phyloP scores from a whole-genome alignment of 345 rosid genomes.

The Mangifera indica region DNA sequence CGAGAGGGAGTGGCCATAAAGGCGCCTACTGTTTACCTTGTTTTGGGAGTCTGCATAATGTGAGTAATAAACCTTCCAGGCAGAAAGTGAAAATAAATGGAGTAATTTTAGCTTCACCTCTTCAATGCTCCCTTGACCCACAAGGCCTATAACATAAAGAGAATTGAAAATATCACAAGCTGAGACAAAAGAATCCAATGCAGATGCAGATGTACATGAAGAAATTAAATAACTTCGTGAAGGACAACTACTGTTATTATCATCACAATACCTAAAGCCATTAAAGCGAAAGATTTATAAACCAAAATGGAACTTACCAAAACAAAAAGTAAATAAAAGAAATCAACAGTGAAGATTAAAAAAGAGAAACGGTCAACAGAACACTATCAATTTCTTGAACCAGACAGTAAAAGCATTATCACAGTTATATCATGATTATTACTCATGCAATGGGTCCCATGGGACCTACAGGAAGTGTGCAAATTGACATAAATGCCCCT shows the following conservation, averaged over 20 bases:
- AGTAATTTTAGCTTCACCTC: conserved; percentile 33
- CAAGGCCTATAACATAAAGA: conserved; percentile 45
- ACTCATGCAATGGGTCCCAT: conserved; percentile 31
- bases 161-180: conserved; percentile 32
- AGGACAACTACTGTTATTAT: conserved; percentile 37
- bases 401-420: conserved; percentile 22
- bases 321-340: conserved; percentile 19
- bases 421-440: conserved; percentile 24
- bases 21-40: conserved; percentile 55
- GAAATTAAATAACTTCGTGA: conserved; percentile 39
- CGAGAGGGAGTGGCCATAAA: conserved; percentile 26
- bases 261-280: conserved; percentile 26
- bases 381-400: conserved; percentile 19
- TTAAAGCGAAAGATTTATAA: conserved; percentile 31
- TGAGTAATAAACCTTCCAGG: conserved; percentile 30
- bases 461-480: conserved; percentile 27
- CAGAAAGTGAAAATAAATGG: conserved; percentile 24
- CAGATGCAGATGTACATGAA: conserved; percentile 30
- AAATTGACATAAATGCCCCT: conserved; percentile 35
- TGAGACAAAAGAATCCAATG: conserved; percentile 43
- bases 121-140: conserved; percentile 63
- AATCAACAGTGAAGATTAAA: background rate
- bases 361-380: background rate
- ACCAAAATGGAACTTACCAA: conserved; percentile 18
- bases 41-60: conserved; percentile 89